Evolutionary conservation across 2,329 filamentous ascomycete genomes (phyloP).

Genomic region (Neoascochyta sp.): DNA sequence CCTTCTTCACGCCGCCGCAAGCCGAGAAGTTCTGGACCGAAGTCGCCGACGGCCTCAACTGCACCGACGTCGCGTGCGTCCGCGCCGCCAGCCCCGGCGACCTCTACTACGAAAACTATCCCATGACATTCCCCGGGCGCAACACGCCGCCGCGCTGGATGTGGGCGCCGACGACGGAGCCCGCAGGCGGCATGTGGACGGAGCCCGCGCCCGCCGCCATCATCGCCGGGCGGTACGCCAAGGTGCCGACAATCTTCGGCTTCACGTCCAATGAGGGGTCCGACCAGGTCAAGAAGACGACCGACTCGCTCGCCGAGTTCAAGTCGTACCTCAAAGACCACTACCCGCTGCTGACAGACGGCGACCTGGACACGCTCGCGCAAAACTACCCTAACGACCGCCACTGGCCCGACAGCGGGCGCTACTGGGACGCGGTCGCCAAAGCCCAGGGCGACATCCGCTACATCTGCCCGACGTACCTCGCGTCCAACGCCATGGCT

Average conservation of each 20-base stretch:
- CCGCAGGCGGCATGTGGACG: conserved; percentile 28
- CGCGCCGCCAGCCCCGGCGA: conserved; percentile 25
- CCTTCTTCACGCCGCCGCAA: conserved; percentile 30
- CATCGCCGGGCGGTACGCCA: conserved; percentile 24
- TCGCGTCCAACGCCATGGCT: conserved; percentile 31
- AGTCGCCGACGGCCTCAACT: conserved; percentile 29
- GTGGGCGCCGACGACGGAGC: conserved; percentile 34
- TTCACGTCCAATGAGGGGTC: conserved; percentile 40
- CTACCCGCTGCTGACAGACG: conserved; percentile 51
- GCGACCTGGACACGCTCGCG: conserved; percentile 40
- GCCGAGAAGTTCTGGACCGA: conserved; percentile 32
- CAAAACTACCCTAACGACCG: conserved; percentile 32
- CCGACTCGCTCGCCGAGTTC: conserved; percentile 39
- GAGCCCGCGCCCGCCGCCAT: conserved; percentile 27
- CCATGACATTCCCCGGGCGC: conserved; percentile 31
- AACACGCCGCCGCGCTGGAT: conserved; percentile 34
- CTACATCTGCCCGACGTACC: conserved; percentile 35
- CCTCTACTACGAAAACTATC: conserved; percentile 34
- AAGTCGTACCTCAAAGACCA: conserved; percentile 33
- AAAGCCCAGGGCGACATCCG: conserved; percentile 35
- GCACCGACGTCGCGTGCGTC: conserved; percentile 29
- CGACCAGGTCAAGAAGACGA: conserved; percentile 38
- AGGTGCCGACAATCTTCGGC: conserved; percentile 31
- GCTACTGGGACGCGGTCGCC: conserved; percentile 31
- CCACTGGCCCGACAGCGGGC: conserved; percentile 33